phyloP scores from a whole-genome alignment of 768 basidiomycete genomes.

The Boletus reticuloceps region DNA sequence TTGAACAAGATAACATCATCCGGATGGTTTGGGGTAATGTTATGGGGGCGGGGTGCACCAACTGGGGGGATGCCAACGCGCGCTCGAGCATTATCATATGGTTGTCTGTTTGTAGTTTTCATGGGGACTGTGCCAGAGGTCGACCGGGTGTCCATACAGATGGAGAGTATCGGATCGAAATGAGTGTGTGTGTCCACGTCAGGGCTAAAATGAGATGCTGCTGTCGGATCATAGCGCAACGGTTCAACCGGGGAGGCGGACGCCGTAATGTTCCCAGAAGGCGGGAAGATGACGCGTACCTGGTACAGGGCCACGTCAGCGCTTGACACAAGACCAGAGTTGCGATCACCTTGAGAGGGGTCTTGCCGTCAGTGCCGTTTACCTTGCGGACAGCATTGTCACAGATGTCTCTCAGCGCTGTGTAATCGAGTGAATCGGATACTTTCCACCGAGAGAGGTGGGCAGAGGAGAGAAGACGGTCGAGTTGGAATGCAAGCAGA shows the following conservation, averaged over 20 bases:
- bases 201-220: slow-evolving; percentile 36
- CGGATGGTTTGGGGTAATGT: slow-evolving; percentile 14
- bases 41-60: slow-evolving; percentile 1
- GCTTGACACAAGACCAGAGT: neutral
- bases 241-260: slow-evolving; percentile 32
- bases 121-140: slow-evolving; percentile 53
- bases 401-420: slow-evolving; percentile 44
- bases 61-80: slow-evolving; percentile 46
- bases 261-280: slow-evolving; percentile 38
- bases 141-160: slow-evolving; percentile 55
- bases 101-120: slow-evolving; percentile 64
- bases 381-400: slow-evolving; percentile 38
- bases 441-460: slow-evolving; percentile 49
- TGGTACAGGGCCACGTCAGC: slow-evolving; percentile 22
- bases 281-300: slow-evolving; percentile 52
- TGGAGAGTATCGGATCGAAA: slow-evolving; percentile 37
- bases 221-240: slow-evolving; percentile 40
- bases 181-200: slow-evolving; percentile 22
- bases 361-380: slow-evolving; percentile 1
- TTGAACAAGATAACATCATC: slow-evolving; percentile 69
- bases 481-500: slow-evolving; percentile 57
- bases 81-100: slow-evolving; percentile 63
- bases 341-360: slow-evolving; percentile 25
- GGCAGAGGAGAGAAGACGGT: slow-evolving; percentile 56
- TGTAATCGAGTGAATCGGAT: slow-evolving; percentile 35